Base-by-base conservation (phyloP, 2,329 filamentous ascomycete genomes). In the Cephalotrichum gorgonifer region DNA sequence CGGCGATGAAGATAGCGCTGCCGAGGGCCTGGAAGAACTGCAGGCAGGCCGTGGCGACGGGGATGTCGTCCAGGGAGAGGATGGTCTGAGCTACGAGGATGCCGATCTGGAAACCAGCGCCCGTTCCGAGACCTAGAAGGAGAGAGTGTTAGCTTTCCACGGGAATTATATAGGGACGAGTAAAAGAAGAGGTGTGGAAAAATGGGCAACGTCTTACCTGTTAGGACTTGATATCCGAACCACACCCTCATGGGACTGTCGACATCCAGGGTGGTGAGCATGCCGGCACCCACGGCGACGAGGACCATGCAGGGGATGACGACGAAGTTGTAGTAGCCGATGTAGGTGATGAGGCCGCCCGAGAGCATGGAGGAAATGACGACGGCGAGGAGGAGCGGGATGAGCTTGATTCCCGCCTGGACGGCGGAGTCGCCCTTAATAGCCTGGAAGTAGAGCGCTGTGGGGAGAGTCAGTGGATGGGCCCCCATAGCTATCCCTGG, bases 11-110 rank as follows among this genome's bases (percentile, higher is more conserved):
- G 23, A 87, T 64, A 2, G 83, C 79, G 3, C 82, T 82, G 38
- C 82, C 82, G 3, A 87, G 70, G 2, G 73, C 72, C 58, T 85
- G 79, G 65, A 79, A 80, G 64, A 86, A 84, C 31, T 73, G 69
- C 1, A 78, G 68, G 46, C 66, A 72, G 6, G 74, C 73, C 5
- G 71, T 75, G 26, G 64, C 76, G 1, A 75, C 66, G 1, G 75
- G 71, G 15, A 78, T 66, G 50, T 74, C 70, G 2, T 69, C 64
- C 28, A 70, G 64, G 0, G 70, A 59, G 2, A 79, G 63, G 0
- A 70, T 70, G 39, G 74, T 77, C 55, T 80, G 76, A 2, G 78
- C 70, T 6, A 73, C 70, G 3, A 74, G 63, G 15, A 72, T 62
- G 44, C 67, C 65, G n/a, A 68, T 63, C 56, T 75, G 71, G 61